Conservation (phyloP, 2,329 filamentous ascomycete genomes). For the Exophiala bonariae region DNA sequence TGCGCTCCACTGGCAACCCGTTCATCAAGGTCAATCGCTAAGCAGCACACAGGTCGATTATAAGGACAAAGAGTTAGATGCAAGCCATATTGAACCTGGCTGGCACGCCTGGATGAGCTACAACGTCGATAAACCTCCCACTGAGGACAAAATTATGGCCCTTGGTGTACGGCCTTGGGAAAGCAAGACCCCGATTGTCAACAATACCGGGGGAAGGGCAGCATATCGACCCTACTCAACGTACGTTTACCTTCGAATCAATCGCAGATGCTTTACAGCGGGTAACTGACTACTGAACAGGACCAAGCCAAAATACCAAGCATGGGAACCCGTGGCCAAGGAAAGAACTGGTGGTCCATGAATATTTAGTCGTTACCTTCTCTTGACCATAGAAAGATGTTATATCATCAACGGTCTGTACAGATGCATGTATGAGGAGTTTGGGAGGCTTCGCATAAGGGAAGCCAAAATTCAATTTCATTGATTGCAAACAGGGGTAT, state of each 20-base stretch:
- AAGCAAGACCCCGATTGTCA: constrained; percentile 68
- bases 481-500: constrained; percentile 20
- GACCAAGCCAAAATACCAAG: constrained; percentile 35
- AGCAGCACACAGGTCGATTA: constrained; percentile 96
- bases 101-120: constrained; percentile 99
- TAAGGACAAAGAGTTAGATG: constrained; percentile 71
- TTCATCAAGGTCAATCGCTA: constrained; percentile 62
- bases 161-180: constrained; percentile 74
- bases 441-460: constrained; percentile 7
- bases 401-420: constrained; percentile 12
- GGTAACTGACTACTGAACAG: constrained; percentile 21
- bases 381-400: constrained; percentile 6
- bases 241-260: constrained; percentile 60
- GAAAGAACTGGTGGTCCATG: constrained; percentile 26
- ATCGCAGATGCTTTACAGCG: neutral
- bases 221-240: constrained; percentile 95
- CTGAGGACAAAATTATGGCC: constrained; percentile 70
- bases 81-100: constrained; percentile 79
- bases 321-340: constrained; percentile 36
- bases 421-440: constrained; percentile 23
- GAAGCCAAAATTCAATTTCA: constrained; percentile 8
- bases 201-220: constrained; percentile 71
- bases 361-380: constrained; percentile 7
- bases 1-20: constrained; percentile 1
- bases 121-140: constrained; percentile 81